These are phyloP conservation scores for Noccaea bulbosa DNA, from an alignment of 345 rosid species.

Conservation along the genomic window DNA sequence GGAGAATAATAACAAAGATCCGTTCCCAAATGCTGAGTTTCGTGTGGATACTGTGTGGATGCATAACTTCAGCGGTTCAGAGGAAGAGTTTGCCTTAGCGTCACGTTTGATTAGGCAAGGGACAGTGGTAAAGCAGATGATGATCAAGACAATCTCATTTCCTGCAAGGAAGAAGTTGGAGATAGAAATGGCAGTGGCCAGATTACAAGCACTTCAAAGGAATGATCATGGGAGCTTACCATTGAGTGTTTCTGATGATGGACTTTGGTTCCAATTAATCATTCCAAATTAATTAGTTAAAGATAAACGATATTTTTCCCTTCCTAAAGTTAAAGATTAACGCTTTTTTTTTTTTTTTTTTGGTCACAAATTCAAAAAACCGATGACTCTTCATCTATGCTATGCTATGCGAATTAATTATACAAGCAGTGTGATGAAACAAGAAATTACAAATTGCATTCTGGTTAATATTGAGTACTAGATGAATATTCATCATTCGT, in stretches of 20 bases:
- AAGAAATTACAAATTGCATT: too few species aligned
- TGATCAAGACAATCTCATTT: slow-evolving; percentile 49
- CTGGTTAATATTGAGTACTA: too few species aligned
- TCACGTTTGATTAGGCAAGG: slow-evolving; percentile 5
- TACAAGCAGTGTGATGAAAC: too few species aligned
- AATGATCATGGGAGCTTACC: not conserved
- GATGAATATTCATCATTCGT: too few species aligned
- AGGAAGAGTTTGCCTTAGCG: slow-evolving; percentile 8
- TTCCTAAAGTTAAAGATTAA: too few species aligned
- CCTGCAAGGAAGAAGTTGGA: slow-evolving; percentile 43
- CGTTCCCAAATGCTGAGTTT: not conserved
- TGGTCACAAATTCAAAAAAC: too few species aligned
- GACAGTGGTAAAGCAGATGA: not conserved
- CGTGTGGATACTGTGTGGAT: slow-evolving; percentile 14
- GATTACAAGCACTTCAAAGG: not conserved
- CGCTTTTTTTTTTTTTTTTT: too few species aligned
- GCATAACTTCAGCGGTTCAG: slow-evolving; percentile 15
- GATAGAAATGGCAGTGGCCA: slow-evolving; percentile 13
- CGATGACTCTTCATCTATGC: too few species aligned
- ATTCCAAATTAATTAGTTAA: not conserved
- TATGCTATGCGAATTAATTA: too few species aligned
- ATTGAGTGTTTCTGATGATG: slow-evolving; percentile 4
- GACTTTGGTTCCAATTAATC: not conserved
- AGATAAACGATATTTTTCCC: too few species aligned
- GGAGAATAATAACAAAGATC: not conserved